Base-by-base conservation (phyloP, 23 red algal species). In the Gracilariopsis chorda region DNA sequence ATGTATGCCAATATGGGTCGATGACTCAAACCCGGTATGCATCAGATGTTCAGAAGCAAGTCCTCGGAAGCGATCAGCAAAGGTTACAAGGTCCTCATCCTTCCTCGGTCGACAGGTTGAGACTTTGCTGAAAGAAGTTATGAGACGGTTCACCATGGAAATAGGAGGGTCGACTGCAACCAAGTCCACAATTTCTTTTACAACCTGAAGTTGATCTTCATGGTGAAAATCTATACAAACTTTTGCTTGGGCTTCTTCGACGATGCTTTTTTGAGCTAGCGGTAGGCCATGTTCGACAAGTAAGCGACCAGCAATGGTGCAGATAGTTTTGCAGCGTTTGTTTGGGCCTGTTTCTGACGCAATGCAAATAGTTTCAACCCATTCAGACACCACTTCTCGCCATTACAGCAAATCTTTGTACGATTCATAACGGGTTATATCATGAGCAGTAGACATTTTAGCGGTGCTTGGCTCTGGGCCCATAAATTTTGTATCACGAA, bases 71-170 rank as follows among this genome's bases (percentile, higher is more conserved):
- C 63, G 59, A 46, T 32, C 2, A 39, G 73, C 82, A 67, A 87
- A 72, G 0, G 46, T 44, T 0, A 45, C 30, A 0, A 87, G 40
- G 12, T 87, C 62, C 60, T 87, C 59, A 32, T 73, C 28, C n/a
- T 53, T 30, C 36, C 29, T 62, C 4, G 37, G 37, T 17, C 39
- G 62, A 59, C 61, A 87, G 20, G 32, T 14, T 0, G 45, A 48
- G 8, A 87, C 82, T 46, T 71, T 73, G 9, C 73, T 32, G 62
- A 51, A 87, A 11, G 82, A 87, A 52, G 82, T 51, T 35, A 87
- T 71, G 20, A 87, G 24, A 11, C 82, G 49, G 17, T 56, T 87
- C 7, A 87, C 62, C 8, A 87, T 30, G 35, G 61, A 24, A 52
- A 75, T 87, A 0, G 62, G 82, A 4, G 82, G 63, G 73, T 87